Evolutionary conservation across 352 stramenopile species (phyloP).

Genomic region (Phytopythium mirpurense): DNA sequence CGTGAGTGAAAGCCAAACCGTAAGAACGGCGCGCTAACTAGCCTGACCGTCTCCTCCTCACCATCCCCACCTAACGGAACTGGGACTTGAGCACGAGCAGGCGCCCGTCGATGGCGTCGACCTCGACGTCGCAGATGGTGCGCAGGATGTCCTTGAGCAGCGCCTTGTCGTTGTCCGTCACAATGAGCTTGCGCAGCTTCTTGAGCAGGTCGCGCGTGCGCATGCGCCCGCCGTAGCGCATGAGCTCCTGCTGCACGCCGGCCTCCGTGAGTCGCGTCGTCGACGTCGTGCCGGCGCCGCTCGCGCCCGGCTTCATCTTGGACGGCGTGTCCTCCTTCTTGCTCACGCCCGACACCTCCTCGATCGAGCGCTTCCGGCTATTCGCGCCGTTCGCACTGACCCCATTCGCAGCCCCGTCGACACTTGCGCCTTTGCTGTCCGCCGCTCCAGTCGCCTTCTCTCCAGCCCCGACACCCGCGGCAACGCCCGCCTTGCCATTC

Average conservation of each 20-base stretch:
- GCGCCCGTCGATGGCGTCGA: constrained; percentile 78
- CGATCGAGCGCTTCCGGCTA: background rate
- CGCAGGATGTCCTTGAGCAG: constrained; percentile 85
- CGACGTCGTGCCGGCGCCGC: constrained; percentile 10
- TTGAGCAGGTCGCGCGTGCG: constrained; percentile 70
- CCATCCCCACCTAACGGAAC: constrained; percentile 53
- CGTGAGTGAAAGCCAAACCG: too few species aligned
- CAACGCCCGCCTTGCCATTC: constrained; percentile 19
- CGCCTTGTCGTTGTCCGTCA: constrained; percentile 76
- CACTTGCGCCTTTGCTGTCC: constrained; percentile 35
- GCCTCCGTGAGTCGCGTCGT: constrained; percentile 71
- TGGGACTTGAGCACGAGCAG: constrained; percentile 83
- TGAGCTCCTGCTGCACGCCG: constrained; percentile 77
- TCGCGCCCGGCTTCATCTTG: constrained; percentile 33
- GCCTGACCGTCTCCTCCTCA: background rate
- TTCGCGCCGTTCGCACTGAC: background rate
- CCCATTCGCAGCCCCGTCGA: constrained; percentile 6
- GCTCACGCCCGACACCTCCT: background rate
- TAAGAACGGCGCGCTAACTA: too few species aligned
- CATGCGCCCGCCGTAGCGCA: constrained; percentile 80
- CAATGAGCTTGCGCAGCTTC: constrained; percentile 77
- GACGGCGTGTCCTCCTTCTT: constrained; percentile 40
- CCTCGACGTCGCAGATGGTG: constrained; percentile 84
- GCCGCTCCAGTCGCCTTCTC: constrained; percentile 13
- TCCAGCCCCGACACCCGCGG: constrained; percentile 7